Base-by-base conservation (phyloP, 176 grass and related monocot genomes). In the Rhynchospora breviuscula region DNA sequence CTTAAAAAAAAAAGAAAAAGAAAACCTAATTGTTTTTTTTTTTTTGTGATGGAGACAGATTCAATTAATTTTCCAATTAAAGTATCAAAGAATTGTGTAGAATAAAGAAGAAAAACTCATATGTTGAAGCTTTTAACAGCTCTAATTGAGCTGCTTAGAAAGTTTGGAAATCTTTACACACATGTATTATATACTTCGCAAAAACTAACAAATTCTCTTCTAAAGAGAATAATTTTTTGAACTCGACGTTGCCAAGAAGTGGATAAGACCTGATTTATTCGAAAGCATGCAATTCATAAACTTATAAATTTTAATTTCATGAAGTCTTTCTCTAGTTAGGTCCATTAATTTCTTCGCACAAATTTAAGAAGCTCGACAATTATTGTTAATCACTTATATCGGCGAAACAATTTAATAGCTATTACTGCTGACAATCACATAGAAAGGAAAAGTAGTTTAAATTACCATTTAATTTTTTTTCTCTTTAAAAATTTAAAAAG, bases 181-280 rank as follows among this genome's bases (percentile, higher is more conserved):
- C 7, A 10, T 53, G 11, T 54, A 54, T 54, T 3, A 54, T 61
- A 61, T n/a, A n/a, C n/a, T 61, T 61, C 2, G n/a, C 6, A 1
- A 61, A 8, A 19, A 22, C 22, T 10, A 66, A 15, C 31, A 66
- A 0, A 15, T 40, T 40, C 26, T 67, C 10, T 67, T 17, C 13
- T 66, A 17, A 35, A 67, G 29, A 67, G 31, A 67, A 67, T 67
- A 67, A 67, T 68, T 68, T 33, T 40, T 68, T 68, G 25, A 68
- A 35, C 65, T 68, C 43, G 12, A 17, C 14, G 2, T 40, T 68
- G 65, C 6, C 31, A 68, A 68, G 31, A 18, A 63, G 2, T 43
- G 31, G 65, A 68, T 68, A 43, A 43, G 31, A 33, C 65, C 65
- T 68, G 65, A 68, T 68, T 43, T 68, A 68, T 68, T 68, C 65